Evolutionary conservation across 306 rosid species (phyloP).

Genomic region (Cajanus cajan): DNA sequence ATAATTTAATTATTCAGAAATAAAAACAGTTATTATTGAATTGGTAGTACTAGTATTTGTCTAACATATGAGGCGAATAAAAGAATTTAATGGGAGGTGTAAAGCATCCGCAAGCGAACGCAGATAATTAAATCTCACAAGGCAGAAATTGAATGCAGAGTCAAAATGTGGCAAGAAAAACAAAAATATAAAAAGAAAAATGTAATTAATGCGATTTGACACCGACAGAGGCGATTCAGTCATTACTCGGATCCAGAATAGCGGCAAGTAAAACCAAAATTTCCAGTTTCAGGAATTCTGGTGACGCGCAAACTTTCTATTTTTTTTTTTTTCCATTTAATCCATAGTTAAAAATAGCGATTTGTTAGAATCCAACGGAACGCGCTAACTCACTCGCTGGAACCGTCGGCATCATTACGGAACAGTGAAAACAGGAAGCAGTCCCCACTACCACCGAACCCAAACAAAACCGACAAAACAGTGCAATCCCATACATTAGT

Average conservation of each 20-base stretch:
- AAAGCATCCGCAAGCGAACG: neutral
- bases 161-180: neutral
- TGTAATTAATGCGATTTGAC: neutral
- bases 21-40: neutral
- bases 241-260: neutral
- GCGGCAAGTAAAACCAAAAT: neutral
- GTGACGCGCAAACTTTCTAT: neutral
- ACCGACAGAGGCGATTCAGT: slow-evolving; percentile 21
- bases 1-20: neutral
- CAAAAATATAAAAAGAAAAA: neutral
- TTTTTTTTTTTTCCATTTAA: neutral
- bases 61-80: neutral
- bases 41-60: too few species aligned
- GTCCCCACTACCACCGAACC: neutral
- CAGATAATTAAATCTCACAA: neutral
- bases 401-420: neutral
- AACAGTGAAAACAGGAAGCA: neutral
- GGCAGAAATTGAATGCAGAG: neutral
- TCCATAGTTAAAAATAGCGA: neutral
- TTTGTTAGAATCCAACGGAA: neutral
- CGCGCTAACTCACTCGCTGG: neutral
- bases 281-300: neutral
- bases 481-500: neutral
- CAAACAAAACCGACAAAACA: slow-evolving; percentile 22
- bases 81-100: neutral